Base-by-base conservation (phyloP, 1,284 basidiomycete genomes). In the Trichosporon coremiiforme region DNA sequence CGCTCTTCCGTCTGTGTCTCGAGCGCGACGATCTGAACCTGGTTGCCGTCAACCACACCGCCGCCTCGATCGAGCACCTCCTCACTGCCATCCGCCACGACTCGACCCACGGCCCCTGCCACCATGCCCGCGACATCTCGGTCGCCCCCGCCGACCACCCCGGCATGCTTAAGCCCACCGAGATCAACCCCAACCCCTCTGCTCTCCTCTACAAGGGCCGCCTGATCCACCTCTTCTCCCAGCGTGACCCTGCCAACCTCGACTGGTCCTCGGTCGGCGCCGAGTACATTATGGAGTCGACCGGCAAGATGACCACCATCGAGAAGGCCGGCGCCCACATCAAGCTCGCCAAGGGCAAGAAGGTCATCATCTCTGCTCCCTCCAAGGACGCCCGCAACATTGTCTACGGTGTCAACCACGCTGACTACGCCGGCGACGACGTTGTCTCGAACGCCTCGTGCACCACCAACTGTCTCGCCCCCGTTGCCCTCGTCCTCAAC, bases 11-110 rank as follows among this genome's bases (percentile, higher is more conserved):
- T 22, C 74, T 73, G 57, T 68, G 73, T 62, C 73, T 77, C 12
- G 68, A 47, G 57, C 80, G 82, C 9, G 66, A 72, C 50, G 79
- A 82, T 68, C 68, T 80, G 38, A 62, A 67, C 33, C 68, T 84
- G 65, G 82, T 83, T 10, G 83, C 83, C 12, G 79, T 85, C 73
- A 85, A 85, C 71, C 84, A 85, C 75, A 85, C 84, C 1, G 83
- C 82, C 1, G 78, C 81, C 8, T 79, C 79, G 4, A 67, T 80
- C 47, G 82, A 82, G 64, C 76, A 83, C 69, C 80, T 82, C 45
- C 74, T 83, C 65, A 76, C 74, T 20, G 80, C 80, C 9, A 82
- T 83, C 70, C 78, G 75, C 55, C 80, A 81, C 73, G 84, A 85
- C 75, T 83, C 82, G 41, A 85, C 84, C 15, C 84, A 85, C 70